Conservation (phyloP, 495 filamentous ascomycete genomes). For the Sabuloglossum arenarium region DNA sequence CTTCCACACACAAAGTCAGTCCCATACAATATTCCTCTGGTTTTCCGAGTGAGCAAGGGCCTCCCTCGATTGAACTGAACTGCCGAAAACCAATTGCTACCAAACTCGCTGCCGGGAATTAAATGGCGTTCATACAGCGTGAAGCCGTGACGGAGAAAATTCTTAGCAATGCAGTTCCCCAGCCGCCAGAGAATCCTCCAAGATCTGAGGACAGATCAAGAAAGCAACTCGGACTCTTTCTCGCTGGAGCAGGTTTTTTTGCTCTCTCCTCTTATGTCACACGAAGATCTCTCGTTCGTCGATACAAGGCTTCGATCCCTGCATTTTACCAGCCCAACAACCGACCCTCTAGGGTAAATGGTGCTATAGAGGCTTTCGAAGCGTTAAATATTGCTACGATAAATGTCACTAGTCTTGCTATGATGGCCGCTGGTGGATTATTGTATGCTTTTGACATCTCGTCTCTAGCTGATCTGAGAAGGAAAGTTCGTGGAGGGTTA, state of each 20-base stretch:
- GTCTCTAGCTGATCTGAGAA: slow-evolving; percentile 43
- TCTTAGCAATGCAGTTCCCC: background rate
- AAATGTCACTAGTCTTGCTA: slow-evolving; percentile 47
- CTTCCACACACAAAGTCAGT: too few species aligned
- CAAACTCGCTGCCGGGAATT: background rate
- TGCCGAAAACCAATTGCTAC: background rate
- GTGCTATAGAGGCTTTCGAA: slow-evolving; percentile 46
- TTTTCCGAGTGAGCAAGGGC: background rate
- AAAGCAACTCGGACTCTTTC: slow-evolving; percentile 36
- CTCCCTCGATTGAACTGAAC: background rate
- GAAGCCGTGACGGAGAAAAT: background rate
- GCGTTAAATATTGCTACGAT: slow-evolving; percentile 69
- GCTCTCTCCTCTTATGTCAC: slow-evolving; percentile 46
- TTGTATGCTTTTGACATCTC: slow-evolving; percentile 55
- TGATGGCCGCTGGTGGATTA: slow-evolving; percentile 45
- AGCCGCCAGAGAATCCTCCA: background rate
- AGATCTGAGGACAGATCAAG: slow-evolving; percentile 14
- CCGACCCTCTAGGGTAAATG: slow-evolving; percentile 19
- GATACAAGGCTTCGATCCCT: slow-evolving; percentile 31
- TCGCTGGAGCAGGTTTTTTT: slow-evolving; percentile 54
- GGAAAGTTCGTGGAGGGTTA: slow-evolving; percentile 26
- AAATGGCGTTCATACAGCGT: background rate
- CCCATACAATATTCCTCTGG: too few species aligned
- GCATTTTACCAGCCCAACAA: slow-evolving; percentile 46
- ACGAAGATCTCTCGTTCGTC: slow-evolving; percentile 38